These are phyloP conservation scores for Coffea humblotiana DNA, from an alignment of 305 asterid genomes.

Conservation along the genomic window DNA sequence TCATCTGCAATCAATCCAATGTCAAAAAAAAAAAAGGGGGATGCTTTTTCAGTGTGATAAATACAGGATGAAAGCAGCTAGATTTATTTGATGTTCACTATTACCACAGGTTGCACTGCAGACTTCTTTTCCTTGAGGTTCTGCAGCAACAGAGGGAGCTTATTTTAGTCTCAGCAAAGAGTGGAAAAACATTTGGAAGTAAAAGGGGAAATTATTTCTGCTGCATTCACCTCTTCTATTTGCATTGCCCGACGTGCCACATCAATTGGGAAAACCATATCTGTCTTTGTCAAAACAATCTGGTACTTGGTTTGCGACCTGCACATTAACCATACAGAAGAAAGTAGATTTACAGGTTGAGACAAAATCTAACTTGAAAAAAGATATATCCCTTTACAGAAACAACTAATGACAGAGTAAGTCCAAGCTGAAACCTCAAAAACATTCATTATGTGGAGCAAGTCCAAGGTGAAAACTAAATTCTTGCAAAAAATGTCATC, in stretches of 20 bases:
- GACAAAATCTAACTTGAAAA: neutral
- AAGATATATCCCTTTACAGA: neutral
- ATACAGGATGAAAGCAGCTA: conserved; percentile 11
- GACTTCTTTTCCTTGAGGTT: conserved; percentile 75
- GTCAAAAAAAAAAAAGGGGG: conserved; percentile 12
- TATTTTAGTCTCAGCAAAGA: neutral
- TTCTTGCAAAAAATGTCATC: too few relatives aligned
- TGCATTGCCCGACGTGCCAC: conserved; percentile 98
- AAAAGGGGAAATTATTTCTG: neutral
- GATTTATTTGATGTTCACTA: conserved; percentile 13
- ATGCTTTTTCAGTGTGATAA: conserved; percentile 8
- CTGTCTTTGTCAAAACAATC: conserved; percentile 92
- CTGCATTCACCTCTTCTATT: conserved; percentile 79
- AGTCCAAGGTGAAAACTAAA: neutral
- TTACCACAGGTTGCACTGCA: conserved; percentile 90
- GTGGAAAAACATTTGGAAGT: conserved; percentile 2
- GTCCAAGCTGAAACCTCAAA: neutral
- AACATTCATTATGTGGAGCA: too few relatives aligned
- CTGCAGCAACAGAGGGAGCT: conserved; percentile 42
- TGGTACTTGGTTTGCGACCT: conserved; percentile 86
- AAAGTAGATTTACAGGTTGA: neutral
- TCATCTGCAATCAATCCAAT: conserved; percentile 58
- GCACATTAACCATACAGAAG: conserved; percentile 29
- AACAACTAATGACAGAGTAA: too few relatives aligned
- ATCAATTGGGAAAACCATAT: conserved; percentile 78